Conservation (phyloP, 1,284 basidiomycete genomes). For the Leccinum idahoense region DNA sequence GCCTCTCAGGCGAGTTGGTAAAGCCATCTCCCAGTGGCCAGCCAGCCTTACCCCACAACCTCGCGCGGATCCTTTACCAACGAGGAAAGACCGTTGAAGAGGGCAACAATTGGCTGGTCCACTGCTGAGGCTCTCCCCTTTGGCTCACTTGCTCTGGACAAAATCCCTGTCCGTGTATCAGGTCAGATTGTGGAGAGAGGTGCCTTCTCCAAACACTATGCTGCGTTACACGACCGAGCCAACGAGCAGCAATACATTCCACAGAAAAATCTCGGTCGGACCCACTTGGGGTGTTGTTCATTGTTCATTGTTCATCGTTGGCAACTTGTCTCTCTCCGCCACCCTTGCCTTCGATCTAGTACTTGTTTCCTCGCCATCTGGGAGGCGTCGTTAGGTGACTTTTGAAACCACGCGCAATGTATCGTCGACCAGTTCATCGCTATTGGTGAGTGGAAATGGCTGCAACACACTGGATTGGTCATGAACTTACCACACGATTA, state of each 20-base stretch:
- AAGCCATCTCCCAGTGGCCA: slow-evolving; percentile 82
- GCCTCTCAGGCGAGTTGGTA: slow-evolving; percentile 80
- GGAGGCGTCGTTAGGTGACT: slow-evolving; percentile 98
- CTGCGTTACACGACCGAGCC: slow-evolving; percentile 93
- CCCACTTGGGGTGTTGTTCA: no score
- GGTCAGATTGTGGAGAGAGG: slow-evolving; percentile 99
- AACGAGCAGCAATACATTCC: slow-evolving; percentile 90
- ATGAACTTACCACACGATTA: slow-evolving; percentile 95
- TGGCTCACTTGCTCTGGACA: slow-evolving; percentile 88
- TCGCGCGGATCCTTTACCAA: slow-evolving; percentile 85
- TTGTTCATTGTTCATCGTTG: slow-evolving; percentile 79
- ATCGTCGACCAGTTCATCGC: slow-evolving; percentile 99
- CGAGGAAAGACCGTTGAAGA: slow-evolving; percentile 91
- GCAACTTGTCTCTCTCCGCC: slow-evolving; percentile 97
- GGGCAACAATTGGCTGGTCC: slow-evolving; percentile 95
- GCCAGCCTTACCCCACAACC: slow-evolving; percentile 83
- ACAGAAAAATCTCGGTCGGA: slow-evolving; percentile 70
- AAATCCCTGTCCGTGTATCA: slow-evolving; percentile 91
- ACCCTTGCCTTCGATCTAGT: slow-evolving; percentile 97
- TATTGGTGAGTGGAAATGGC: slow-evolving; percentile 96
- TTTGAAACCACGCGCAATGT: slow-evolving; percentile 94
- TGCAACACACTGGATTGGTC: slow-evolving; percentile 92
- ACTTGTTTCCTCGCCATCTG: slow-evolving; percentile 93
- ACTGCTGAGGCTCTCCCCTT: slow-evolving; percentile 99
- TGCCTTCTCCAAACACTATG: slow-evolving; percentile 98